Evolutionary conservation across 805 yeast species (phyloP), one percentile per base, ranked within the genome.

Genomic region (Cyberlindnera sargentensis): DNA sequence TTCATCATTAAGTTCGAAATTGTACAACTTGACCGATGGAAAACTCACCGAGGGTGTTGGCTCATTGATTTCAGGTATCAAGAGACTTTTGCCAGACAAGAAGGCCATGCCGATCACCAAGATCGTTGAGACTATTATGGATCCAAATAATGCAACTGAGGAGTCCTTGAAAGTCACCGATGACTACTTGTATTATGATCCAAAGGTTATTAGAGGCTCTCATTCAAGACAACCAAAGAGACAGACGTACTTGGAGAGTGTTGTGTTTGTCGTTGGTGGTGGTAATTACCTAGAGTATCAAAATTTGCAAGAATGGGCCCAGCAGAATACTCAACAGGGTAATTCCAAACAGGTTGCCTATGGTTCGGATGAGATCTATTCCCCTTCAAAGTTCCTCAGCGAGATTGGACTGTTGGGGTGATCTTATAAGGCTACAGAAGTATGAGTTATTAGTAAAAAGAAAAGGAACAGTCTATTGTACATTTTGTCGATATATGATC

Each of bases 201-300:
- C 99, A 28, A 81, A 78, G 53, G 67, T 75, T 38, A 81, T 87
- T 3, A 76, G 98, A 51, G 98, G 98, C 4, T 83, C 95, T 6
- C 90, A 84, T 55, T 80, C 95, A 3, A 80, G 84, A 54, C 91
- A 90, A 32, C 97, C 97, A 33, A 84, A 80, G 62, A 78, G 95
- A 58, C 85, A 82, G 52, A 69, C 82, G 8, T 88, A 86, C 62
- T 80, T 79, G 46, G 93, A 88, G 52, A 79, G 95, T 2, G 68
- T 87, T 40, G 95, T 93, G 23, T 93, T 93, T 62, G 87, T 90
- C 41, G 90, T 93, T 44, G 99, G 99, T 26, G 99, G 99, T 31
- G 98, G 98, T 39, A 90, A 87, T 63, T 93, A 89, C 61, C 67
- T 86, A 49, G 99, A 93, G 66, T 93, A 91, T 61, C 95, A 90